Base-by-base conservation (phyloP, 1,139 yeast species). In the Candida sp. region DNA sequence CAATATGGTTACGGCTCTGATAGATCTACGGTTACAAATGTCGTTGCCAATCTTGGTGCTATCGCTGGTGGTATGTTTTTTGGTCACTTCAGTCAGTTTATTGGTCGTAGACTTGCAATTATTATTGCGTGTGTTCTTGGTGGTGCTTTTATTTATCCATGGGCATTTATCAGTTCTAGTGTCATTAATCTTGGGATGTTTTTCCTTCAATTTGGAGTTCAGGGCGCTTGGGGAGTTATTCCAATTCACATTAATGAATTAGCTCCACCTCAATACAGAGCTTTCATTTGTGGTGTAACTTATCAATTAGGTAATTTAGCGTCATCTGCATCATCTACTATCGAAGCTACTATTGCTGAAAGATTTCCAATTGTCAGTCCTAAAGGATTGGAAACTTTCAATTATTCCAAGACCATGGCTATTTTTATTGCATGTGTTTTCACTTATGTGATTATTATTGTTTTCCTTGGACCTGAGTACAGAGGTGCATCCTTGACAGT, bases 191-290 rank as follows among this genome's bases (percentile, higher is more conserved):
- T 93, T 5, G 85, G 87, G 46, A 93, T 75, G 1, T 87, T 87
- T 64, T 86, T 84, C 68, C 66, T 87, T 54, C 96, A 88, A 63
- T 81, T 83, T 56, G 82, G 82, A 52, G 93, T 87, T 40, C 95
- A 87, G 64, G 96, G 96, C 50, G 86, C 89, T 15, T 88, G 95
- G 90, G 95, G 95, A 53, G 87, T 86, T 38, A 76, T 85, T 51
- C 96, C 96, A 43, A 79, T 85, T 49, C 89, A 86, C 61, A 70
- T 87, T 42, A 74, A 87, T 2, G 95, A 87, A 64, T 73, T 87
- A 50, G 78, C 93, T n/a, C 82, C 80, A 35, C 93, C 91, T 22
- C 82, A 84, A 52, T 84, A 82, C 66, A 76, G 87, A 60, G 73
- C 91, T 3, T 82, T 86, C 52, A 82, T 84, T 42, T 81, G 79